A percentile compares a stretch with the other conserved stretches of the same genome.
Conservation (phyloP, 352 stramenopile genomes). For the Globisporangium nagaii region DNA sequence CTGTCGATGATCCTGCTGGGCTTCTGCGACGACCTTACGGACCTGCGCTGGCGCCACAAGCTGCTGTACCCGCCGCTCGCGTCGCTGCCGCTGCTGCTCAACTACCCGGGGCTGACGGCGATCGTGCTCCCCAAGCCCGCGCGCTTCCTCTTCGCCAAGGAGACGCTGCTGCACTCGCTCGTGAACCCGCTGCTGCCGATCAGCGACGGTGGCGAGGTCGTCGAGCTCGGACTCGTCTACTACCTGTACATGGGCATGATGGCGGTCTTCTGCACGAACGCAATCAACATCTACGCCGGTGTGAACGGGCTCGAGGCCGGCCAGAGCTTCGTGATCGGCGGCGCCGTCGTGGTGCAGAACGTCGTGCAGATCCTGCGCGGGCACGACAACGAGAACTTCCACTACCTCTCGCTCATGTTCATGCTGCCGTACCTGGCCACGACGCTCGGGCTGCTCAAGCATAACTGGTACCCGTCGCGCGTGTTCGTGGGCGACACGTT, state of each 20-base stretch:
- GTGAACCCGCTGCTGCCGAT: slow-evolving; percentile 60
- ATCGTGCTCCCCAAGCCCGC: slow-evolving; percentile 91
- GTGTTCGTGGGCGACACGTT: slow-evolving; percentile 99
- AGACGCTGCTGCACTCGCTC: slow-evolving; percentile 45
- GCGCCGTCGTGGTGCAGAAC: slow-evolving; percentile 94
- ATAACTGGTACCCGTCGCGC: slow-evolving; percentile 97
- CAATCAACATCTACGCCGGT: slow-evolving; percentile 99
- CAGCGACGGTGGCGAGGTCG: slow-evolving; percentile 77
- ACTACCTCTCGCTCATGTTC: slow-evolving; percentile 96
- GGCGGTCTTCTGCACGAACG: slow-evolving; percentile 99
- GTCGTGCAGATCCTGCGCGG: slow-evolving; percentile 89
- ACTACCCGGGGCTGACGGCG: slow-evolving; percentile 95
- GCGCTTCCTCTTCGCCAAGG: slow-evolving; percentile 68
- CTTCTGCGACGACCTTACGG: slow-evolving; percentile 95
- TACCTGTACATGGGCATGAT: slow-evolving; percentile 99
- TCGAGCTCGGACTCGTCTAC: slow-evolving; percentile 94
- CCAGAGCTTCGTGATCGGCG: slow-evolving; percentile 91
- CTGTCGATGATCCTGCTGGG: slow-evolving; percentile 92
- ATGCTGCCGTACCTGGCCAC: slow-evolving; percentile 94
- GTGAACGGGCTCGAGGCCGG: slow-evolving; percentile 98
- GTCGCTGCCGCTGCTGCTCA: slow-evolving; percentile 94
- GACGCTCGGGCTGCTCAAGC: slow-evolving; percentile 91
- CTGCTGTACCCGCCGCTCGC: slow-evolving; percentile 95
- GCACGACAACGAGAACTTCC: slow-evolving; percentile 83
- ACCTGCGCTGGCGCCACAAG: slow-evolving; percentile 96